Percentiles rank a stretch among this genome's conserved stretches.
Evolutionary conservation across 139 green algal species (phyloP).

Genomic region (Protoeuglena noctilucae): DNA sequence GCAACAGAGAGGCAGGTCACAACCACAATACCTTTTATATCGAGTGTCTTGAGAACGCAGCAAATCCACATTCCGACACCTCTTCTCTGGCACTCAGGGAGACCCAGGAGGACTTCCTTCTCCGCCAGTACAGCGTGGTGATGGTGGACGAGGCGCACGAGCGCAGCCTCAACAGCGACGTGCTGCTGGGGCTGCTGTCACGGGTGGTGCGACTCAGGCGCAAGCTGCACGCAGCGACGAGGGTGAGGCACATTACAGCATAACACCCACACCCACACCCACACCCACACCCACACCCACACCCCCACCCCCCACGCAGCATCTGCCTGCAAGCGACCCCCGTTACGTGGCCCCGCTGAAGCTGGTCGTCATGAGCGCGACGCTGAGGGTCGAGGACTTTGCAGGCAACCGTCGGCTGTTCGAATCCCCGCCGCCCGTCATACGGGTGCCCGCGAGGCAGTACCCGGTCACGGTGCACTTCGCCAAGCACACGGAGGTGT

Average conservation of each 20-base stretch:
- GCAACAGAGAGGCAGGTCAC: too few relatives aligned
- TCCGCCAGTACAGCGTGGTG: slow-evolving; percentile 31
- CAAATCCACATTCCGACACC: too few relatives aligned
- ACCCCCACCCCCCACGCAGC: too few relatives aligned
- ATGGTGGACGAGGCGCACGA: slow-evolving; percentile 90
- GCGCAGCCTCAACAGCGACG: slow-evolving; percentile 72
- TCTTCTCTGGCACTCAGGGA: too few relatives aligned
- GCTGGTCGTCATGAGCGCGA: slow-evolving; percentile 94
- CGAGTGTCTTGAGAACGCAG: too few relatives aligned
- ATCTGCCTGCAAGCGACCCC: too few relatives aligned
- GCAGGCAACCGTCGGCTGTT: slow-evolving; percentile 61
- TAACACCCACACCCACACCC: too few relatives aligned
- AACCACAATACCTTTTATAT: too few relatives aligned
- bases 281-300: too few relatives aligned
- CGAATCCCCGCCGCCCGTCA: slow-evolving; percentile 42
- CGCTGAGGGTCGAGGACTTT: slow-evolving; percentile 69
- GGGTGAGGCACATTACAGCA: too few relatives aligned
- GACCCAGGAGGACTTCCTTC: slow-evolving; percentile 46
- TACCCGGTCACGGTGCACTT: slow-evolving; percentile 91
- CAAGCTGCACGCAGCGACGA: slow-evolving; percentile 5
- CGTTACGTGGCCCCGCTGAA: slow-evolving; percentile 70
- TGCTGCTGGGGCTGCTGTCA: slow-evolving; percentile 77
- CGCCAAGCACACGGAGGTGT: slow-evolving; percentile 54
- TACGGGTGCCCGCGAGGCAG: slow-evolving; percentile 56
- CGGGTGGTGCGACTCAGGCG: slow-evolving; percentile 64